Evolutionary conservation across 169 alveolate species (phyloP).

Genomic region (Babesia ovis): DNA sequence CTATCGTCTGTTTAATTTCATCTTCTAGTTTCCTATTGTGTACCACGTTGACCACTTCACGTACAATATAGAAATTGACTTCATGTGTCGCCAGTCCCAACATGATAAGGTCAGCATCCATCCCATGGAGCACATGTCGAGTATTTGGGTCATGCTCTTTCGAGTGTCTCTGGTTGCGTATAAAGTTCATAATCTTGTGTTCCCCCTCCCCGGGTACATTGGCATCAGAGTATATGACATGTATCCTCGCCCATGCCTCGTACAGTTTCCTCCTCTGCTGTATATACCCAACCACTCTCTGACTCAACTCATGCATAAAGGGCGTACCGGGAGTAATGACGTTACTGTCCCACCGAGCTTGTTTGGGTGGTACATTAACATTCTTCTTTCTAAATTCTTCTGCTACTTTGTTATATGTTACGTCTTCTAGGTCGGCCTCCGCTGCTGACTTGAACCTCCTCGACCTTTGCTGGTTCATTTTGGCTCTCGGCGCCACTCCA

Average conservation of each 20-base stretch:
- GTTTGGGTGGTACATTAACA: constrained; percentile 56
- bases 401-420: constrained; percentile 73
- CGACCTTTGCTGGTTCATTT: constrained; percentile 98
- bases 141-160: constrained; percentile 87
- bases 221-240: constrained; percentile 94
- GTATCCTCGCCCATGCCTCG: constrained; percentile 88
- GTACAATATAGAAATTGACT: constrained; percentile 89
- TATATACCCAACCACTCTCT: constrained; percentile 81
- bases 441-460: constrained; percentile 90
- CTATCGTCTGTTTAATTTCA: background rate
- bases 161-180: constrained; percentile 84
- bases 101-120: constrained; percentile 99
- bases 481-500: constrained; percentile 99
- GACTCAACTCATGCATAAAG: constrained; percentile 91
- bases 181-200: constrained; percentile 96
- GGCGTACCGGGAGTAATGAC: constrained; percentile 99
- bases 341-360: constrained; percentile 93
- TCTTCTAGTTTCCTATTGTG: constrained; percentile 20
- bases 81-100: constrained; percentile 96
- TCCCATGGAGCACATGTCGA: constrained; percentile 97
- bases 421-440: constrained; percentile 73
- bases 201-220: constrained; percentile 99
- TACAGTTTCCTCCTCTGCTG: constrained; percentile 87
- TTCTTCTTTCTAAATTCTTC: constrained; percentile 63
- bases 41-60: constrained; percentile 87